phyloP scores from a whole-genome alignment of 768 basidiomycete species.

The Tulasnella sp. region DNA sequence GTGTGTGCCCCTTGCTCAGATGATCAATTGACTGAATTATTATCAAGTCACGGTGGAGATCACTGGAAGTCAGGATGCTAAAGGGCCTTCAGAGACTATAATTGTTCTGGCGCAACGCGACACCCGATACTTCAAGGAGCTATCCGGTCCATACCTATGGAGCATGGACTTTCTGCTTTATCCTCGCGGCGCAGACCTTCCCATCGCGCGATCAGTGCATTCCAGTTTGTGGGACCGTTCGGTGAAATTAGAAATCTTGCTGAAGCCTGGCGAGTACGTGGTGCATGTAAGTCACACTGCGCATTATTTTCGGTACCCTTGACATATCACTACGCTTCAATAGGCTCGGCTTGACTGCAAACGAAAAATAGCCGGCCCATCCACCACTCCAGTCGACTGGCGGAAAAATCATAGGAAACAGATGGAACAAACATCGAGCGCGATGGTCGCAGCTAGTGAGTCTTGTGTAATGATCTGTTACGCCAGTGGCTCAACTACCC shows the following conservation, averaged over 20 bases:
- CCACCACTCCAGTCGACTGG: neutral
- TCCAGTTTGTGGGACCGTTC: slow-evolving; percentile 33
- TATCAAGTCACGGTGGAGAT: slow-evolving; percentile 46
- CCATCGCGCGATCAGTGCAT: slow-evolving; percentile 23
- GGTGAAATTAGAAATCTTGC: slow-evolving; percentile 30
- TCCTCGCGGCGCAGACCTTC: slow-evolving; percentile 34
- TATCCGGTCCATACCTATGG: slow-evolving; percentile 46
- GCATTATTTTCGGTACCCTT: too few species aligned
- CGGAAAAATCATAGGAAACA: slow-evolving; percentile 22
- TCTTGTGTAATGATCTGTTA: neutral
- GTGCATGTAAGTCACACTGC: slow-evolving; percentile 32
- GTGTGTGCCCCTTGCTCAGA: slow-evolving; percentile 27
- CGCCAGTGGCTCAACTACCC: neutral
- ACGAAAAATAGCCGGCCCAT: neutral
- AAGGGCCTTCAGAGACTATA: slow-evolving; percentile 42
- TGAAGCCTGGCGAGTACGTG: slow-evolving; percentile 34
- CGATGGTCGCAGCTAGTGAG: slow-evolving; percentile 26
- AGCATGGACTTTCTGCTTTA: slow-evolving; percentile 50
- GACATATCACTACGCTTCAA: neutral
- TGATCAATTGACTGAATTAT: neutral
- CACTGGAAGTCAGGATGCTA: slow-evolving; percentile 46
- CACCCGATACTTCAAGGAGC: slow-evolving; percentile 47
- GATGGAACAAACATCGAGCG: slow-evolving; percentile 15
- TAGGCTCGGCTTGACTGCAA: slow-evolving; percentile 1
- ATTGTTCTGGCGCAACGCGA: slow-evolving; percentile 54